Percentiles rank a stretch among this genome's conserved stretches.
These are phyloP conservation scores for Salmacisia buchloeana DNA, from an alignment of 1,284 basidiomycete genomes.

Conservation along the genomic window DNA sequence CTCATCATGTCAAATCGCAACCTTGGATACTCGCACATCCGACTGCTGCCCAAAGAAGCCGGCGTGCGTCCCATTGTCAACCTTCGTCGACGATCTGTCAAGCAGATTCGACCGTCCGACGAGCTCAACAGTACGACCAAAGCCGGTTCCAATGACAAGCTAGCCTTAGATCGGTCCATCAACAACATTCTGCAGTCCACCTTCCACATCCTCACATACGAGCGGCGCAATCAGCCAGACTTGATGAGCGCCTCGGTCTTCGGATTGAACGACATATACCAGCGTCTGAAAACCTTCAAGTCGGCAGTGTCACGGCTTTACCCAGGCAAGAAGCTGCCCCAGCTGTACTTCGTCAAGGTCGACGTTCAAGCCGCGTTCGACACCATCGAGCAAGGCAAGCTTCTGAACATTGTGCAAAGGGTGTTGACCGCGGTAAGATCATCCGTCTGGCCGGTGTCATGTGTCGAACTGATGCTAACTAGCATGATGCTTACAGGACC, in stretches of 20 bases:
- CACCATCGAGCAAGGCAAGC: slow-evolving; percentile 81
- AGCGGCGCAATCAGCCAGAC: slow-evolving; percentile 17
- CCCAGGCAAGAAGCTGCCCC: background rate
- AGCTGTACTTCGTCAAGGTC: slow-evolving; percentile 84
- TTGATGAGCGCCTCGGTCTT: slow-evolving; percentile 34
- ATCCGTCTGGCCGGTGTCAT: background rate
- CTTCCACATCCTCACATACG: slow-evolving; percentile 51
- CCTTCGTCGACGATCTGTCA: slow-evolving; percentile 61
- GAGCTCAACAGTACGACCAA: background rate
- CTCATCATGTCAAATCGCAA: slow-evolving; percentile 27
- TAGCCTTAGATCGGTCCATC: slow-evolving; percentile 60
- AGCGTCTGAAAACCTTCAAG: slow-evolving; percentile 24
- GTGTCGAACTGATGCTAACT: background rate
- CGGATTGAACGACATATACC: slow-evolving; percentile 52
- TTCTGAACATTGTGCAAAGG: slow-evolving; percentile 67
- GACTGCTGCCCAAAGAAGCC: slow-evolving; percentile 86
- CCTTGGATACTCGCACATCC: slow-evolving; percentile 76
- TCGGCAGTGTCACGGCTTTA: background rate
- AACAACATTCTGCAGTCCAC: slow-evolving; percentile 73
- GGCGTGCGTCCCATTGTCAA: slow-evolving; percentile 95
- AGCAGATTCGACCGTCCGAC: slow-evolving; percentile 13
- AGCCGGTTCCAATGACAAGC: background rate
- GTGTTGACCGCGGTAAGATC: background rate
- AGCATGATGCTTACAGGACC: slow-evolving; percentile 10
- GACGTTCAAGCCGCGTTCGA: slow-evolving; percentile 96